Percentiles rank a stretch among this genome's conserved stretches.
These are phyloP conservation scores for Chalaropsis ovoidea DNA, from an alignment of 2,329 filamentous ascomycete species.

Conservation along the genomic window DNA sequence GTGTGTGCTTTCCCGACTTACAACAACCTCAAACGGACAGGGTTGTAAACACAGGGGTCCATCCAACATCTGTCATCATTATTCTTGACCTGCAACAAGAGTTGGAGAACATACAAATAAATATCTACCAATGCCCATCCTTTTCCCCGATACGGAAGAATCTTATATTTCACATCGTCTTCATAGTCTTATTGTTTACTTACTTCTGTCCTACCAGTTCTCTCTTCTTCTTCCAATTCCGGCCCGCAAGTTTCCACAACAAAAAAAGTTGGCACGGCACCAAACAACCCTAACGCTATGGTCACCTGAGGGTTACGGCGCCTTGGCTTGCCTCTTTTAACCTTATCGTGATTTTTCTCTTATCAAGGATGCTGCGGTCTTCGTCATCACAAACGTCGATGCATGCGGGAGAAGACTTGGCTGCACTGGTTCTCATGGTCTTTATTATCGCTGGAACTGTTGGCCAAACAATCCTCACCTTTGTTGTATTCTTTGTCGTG, in stretches of 20 bases:
- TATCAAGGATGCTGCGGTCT: constrained; percentile 1
- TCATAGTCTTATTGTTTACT: neutral
- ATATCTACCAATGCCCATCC: neutral
- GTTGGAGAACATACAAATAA: constrained; percentile 7
- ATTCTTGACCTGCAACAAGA: neutral
- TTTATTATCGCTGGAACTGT: neutral
- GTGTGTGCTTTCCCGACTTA: neutral
- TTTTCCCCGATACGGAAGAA: neutral
- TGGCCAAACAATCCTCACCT: constrained; percentile 7
- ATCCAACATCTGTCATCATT: too few species aligned
- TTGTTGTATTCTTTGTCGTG: neutral
- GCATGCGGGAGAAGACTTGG: neutral
- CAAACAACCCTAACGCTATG: constrained; percentile 11
- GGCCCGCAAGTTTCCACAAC: neutral
- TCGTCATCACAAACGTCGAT: neutral
- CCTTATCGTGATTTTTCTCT: constrained; percentile 16
- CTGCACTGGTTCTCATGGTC: neutral
- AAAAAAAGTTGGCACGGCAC: neutral
- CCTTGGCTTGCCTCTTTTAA: constrained; percentile 10
- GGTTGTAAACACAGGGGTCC: neutral
- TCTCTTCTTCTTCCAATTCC: neutral
- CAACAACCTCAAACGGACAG: neutral
- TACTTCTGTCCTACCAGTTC: neutral
- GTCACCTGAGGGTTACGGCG: neutral
- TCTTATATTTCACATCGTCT: neutral